A percentile compares a stretch with the other conserved stretches of the same genome.
phyloP scores from a whole-genome alignment of 2,329 filamentous ascomycete species.

The Byssochlamys sp. region DNA sequence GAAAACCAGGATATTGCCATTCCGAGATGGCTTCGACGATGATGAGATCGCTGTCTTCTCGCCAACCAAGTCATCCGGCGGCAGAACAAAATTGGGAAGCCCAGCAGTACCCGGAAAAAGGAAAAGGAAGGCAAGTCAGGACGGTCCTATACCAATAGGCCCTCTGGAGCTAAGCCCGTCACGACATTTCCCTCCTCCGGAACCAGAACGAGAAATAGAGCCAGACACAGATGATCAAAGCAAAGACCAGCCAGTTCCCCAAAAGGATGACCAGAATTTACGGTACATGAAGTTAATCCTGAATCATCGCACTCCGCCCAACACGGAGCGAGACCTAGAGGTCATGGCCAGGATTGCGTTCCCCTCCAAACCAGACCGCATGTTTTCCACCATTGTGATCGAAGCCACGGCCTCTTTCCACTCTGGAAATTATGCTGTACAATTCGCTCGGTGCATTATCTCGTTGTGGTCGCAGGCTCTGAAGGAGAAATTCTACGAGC shows the following conservation, averaged over 20 bases:
- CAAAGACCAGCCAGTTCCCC: conserved; percentile 17
- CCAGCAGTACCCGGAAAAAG: conserved; percentile 50
- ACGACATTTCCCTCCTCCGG: not conserved
- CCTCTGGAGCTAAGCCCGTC: conserved; percentile 33
- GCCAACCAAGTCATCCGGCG: conserved; percentile 41
- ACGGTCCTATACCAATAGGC: conserved; percentile 41
- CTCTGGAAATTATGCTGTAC: conserved; percentile 38
- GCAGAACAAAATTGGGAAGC: conserved; percentile 42
- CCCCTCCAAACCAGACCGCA: conserved; percentile 41
- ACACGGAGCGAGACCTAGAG: conserved; percentile 45
- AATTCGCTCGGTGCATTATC: conserved; percentile 42
- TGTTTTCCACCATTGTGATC: conserved; percentile 46
- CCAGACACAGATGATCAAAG: conserved; percentile 13
- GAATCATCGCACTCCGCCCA: conserved; percentile 43
- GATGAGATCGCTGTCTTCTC: conserved; percentile 49
- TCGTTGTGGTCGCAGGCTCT: conserved; percentile 49
- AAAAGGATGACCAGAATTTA: conserved; percentile 17
- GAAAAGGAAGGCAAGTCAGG: conserved; percentile 44
- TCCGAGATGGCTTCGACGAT: conserved; percentile 56
- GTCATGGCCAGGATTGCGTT: conserved; percentile 43
- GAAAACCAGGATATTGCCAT: conserved; percentile 38
- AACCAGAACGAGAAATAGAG: not conserved
- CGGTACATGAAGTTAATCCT: conserved; percentile 46
- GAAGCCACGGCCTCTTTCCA: conserved; percentile 39
- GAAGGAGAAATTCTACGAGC: conserved; percentile 42